These are phyloP conservation scores for Thelephora aurantiotincta DNA, from an alignment of 768 basidiomycete species.

Conservation along the genomic window DNA sequence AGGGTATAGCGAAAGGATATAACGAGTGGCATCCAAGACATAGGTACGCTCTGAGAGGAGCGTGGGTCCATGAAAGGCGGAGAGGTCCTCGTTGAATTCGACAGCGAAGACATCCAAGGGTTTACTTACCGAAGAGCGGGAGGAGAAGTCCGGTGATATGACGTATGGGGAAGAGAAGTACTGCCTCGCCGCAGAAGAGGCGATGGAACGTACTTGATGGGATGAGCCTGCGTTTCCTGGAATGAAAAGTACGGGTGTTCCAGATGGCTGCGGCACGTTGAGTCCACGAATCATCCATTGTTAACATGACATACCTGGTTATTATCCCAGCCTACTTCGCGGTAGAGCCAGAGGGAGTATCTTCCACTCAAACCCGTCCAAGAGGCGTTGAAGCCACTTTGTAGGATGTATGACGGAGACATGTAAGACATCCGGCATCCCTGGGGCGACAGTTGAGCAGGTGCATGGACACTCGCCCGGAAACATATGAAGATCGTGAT, in stretches of 20 bases:
- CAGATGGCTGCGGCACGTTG: slow-evolving; percentile 19
- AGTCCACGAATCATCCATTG: neutral
- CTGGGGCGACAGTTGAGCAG: slow-evolving; percentile 54
- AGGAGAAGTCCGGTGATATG: slow-evolving; percentile 37
- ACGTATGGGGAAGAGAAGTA: slow-evolving; percentile 51
- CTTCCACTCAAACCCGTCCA: slow-evolving; percentile 62
- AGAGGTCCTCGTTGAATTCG: slow-evolving; percentile 95
- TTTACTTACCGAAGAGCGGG: slow-evolving; percentile 22
- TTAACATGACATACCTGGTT: slow-evolving; percentile 29
- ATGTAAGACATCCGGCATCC: slow-evolving; percentile 96
- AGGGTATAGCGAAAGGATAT: slow-evolving; percentile 70
- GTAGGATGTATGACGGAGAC: slow-evolving; percentile 78
- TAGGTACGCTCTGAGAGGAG: slow-evolving; percentile 72
- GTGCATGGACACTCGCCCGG: neutral
- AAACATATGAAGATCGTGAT: neutral
- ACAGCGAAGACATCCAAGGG: slow-evolving; percentile 88
- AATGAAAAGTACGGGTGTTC: slow-evolving; percentile 87
- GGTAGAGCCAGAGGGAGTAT: slow-evolving; percentile 84
- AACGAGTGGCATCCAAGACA: slow-evolving; percentile 51
- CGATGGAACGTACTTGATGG: slow-evolving; percentile 87
- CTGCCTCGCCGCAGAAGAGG: slow-evolving; percentile 78
- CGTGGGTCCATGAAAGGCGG: slow-evolving; percentile 87
- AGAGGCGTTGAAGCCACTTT: slow-evolving; percentile 46
- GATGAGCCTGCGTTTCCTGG: slow-evolving; percentile 97
- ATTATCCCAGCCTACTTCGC: slow-evolving; percentile 76